Conservation (phyloP, 2,329 filamentous ascomycete species). For the Podosphaera xanthii region DNA sequence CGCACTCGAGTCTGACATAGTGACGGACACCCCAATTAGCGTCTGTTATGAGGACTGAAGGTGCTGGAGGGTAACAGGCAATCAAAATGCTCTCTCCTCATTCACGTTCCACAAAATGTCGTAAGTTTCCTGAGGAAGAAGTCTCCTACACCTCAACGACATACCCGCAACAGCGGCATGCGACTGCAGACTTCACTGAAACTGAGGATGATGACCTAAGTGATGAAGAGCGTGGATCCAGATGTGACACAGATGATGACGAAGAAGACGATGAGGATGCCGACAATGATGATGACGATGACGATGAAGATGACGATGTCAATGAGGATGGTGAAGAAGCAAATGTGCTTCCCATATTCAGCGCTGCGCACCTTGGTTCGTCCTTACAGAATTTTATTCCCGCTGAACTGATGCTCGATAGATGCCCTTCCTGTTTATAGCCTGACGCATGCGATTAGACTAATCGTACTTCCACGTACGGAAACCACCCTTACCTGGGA, state of each 20-base stretch:
- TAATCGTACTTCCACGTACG: slow-evolving; percentile 61
- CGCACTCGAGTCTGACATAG: too few species aligned
- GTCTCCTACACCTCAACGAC: slow-evolving; percentile 16
- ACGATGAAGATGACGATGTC: slow-evolving; percentile 17
- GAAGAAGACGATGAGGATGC: slow-evolving; percentile 14
- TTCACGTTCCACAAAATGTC: slow-evolving; percentile 15
- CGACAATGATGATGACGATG: slow-evolving; percentile 17
- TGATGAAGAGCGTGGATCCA: slow-evolving; percentile 16
- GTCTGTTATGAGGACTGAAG: too few species aligned
- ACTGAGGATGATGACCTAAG: slow-evolving; percentile 28
- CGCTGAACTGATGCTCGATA: slow-evolving; percentile 19
- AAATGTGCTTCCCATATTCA: slow-evolving; percentile 55
- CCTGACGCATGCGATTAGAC: slow-evolving; percentile 72
- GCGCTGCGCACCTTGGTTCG: slow-evolving; percentile 51
- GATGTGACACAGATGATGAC: slow-evolving; percentile 9
- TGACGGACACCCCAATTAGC: too few species aligned
- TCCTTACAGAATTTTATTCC: not conserved
- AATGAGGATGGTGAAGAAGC: slow-evolving; percentile 19
- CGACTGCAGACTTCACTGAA: slow-evolving; percentile 42
- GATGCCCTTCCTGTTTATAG: slow-evolving; percentile 76
- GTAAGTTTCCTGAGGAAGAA: slow-evolving; percentile 11
- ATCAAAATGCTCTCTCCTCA: slow-evolving; percentile 17
- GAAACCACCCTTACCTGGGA: slow-evolving; percentile 91
- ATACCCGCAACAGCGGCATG: slow-evolving; percentile 16
- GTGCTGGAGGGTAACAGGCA: too few species aligned